phyloP scores from a whole-genome alignment of 495 filamentous ascomycete genomes.

The Friedmanniomyces endolithicus region DNA sequence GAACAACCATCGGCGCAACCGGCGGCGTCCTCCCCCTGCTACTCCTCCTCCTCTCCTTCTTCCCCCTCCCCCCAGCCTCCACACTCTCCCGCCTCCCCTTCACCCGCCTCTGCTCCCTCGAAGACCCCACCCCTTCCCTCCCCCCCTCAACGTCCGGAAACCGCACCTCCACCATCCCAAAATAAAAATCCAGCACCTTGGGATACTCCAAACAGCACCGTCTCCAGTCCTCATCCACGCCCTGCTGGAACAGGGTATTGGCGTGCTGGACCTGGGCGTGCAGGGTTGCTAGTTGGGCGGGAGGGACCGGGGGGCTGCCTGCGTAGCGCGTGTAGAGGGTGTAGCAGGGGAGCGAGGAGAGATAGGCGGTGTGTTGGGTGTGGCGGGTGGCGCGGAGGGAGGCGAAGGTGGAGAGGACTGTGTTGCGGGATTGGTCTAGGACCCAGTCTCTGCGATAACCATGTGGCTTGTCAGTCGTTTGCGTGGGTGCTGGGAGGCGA shows the following conservation, averaged over 20 bases:
- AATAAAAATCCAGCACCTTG: constrained; percentile 55
- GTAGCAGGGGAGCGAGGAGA: constrained; percentile 46
- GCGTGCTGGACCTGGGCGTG: constrained; percentile 41
- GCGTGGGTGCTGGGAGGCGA: no score
- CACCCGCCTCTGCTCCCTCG: constrained; percentile 16
- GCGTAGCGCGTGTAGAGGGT: constrained; percentile 38
- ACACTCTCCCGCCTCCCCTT: constrained; percentile 14
- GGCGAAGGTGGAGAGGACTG: constrained; percentile 57
- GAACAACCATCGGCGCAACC: constrained; percentile 6
- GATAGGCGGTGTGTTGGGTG: constrained; percentile 40
- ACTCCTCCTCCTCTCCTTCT: constrained; percentile 4
- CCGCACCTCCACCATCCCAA: constrained; percentile 1
- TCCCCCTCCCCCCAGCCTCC: neutral
- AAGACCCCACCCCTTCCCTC: neutral
- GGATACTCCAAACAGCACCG: constrained; percentile 56
- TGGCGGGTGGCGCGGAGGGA: constrained; percentile 49
- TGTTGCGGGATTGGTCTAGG: constrained; percentile 53
- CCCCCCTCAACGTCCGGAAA: no score
- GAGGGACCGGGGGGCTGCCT: constrained; percentile 28
- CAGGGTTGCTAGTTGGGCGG: constrained; percentile 17
- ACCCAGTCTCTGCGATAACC: constrained; percentile 52
- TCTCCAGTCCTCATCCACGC: constrained; percentile 64
- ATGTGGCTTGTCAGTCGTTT: neutral
- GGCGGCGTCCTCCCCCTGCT: constrained; percentile 10
- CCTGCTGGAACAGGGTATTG: constrained; percentile 48